These are phyloP conservation scores for Barnettozyma pratensis DNA, from an alignment of 805 yeast genomes.

Conservation along the genomic window DNA sequence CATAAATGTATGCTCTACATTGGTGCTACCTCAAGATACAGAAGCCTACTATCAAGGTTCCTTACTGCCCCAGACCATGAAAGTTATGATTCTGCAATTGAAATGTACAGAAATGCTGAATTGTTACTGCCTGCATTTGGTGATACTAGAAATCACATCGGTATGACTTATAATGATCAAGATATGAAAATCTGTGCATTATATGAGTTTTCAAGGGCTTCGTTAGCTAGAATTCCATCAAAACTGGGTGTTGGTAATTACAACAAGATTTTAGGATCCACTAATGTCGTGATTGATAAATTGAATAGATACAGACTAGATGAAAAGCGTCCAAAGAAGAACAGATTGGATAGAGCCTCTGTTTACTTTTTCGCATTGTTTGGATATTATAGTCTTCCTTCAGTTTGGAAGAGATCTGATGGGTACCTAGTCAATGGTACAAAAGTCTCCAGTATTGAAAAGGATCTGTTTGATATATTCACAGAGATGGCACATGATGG, in stretches of 20 bases:
- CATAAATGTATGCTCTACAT: conserved; percentile 47
- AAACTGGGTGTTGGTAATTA: conserved; percentile 35
- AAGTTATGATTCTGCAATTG: conserved; percentile 39
- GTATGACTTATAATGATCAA: conserved; percentile 44
- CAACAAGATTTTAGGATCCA: conserved; percentile 28
- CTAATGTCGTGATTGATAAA: conserved; percentile 25
- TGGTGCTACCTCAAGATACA: conserved; percentile 57
- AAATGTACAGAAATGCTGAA: conserved; percentile 47
- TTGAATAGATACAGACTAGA: conserved; percentile 23
- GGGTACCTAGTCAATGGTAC: conserved; percentile 28
- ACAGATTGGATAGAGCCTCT: conserved; percentile 14
- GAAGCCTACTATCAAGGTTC: conserved; percentile 32
- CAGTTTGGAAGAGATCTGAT: conserved; percentile 29
- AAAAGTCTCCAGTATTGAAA: conserved; percentile 25
- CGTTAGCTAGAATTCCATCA: conserved; percentile 36
- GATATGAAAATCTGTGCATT: conserved; percentile 24
- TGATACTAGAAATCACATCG: conserved; percentile 59
- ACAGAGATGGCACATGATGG: conserved; percentile 13
- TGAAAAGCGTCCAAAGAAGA: conserved; percentile 5
- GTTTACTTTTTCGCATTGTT: conserved; percentile 31
- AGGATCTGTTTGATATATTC: conserved; percentile 27
- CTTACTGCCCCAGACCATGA: conserved; percentile 33
- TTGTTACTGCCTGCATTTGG: conserved; percentile 61
- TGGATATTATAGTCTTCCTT: conserved; percentile 40
- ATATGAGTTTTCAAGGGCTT: conserved; percentile 42